These are phyloP conservation scores for Golubevia sp. DNA, from an alignment of 1,284 basidiomycete genomes.

Conservation along the genomic window DNA sequence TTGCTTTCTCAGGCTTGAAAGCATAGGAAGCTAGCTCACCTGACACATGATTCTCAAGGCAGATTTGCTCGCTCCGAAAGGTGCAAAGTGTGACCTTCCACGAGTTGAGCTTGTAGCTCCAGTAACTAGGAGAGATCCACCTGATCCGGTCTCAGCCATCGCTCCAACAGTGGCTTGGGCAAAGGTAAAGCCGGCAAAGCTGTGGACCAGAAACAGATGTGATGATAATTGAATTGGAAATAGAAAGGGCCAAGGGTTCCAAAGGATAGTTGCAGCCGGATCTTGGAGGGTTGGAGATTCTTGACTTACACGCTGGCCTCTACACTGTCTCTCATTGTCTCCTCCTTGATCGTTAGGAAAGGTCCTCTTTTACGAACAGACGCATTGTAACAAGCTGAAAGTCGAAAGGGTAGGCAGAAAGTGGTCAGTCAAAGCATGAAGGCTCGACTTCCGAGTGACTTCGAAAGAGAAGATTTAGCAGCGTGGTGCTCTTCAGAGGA, in stretches of 20 bases:
- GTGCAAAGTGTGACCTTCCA: constrained; percentile 38
- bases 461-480: too few species aligned
- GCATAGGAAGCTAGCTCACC: constrained; percentile 11
- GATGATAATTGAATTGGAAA: neutral
- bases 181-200: constrained; percentile 32
- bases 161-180: constrained; percentile 20
- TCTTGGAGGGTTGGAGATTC: too few species aligned
- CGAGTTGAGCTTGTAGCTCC: constrained; percentile 35
- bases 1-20: neutral
- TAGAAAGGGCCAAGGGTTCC: neutral
- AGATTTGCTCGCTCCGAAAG: constrained; percentile 35
- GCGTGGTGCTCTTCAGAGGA: too few species aligned
- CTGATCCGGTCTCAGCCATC: constrained; percentile 18
- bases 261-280: neutral
- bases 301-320: constrained; percentile 24
- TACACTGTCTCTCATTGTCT: constrained; percentile 24
- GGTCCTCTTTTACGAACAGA: constrained; percentile 27
- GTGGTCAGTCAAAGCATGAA: too few species aligned
- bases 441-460: too few species aligned
- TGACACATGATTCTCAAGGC: constrained; percentile 35
- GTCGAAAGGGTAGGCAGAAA: too few species aligned
- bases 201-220: neutral
- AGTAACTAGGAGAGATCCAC: constrained; percentile 36
- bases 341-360: constrained; percentile 22
- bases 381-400: constrained; percentile 35